phyloP scores from a whole-genome alignment of 176 grass and related monocot genomes.

The Metroxylon sagu region DNA sequence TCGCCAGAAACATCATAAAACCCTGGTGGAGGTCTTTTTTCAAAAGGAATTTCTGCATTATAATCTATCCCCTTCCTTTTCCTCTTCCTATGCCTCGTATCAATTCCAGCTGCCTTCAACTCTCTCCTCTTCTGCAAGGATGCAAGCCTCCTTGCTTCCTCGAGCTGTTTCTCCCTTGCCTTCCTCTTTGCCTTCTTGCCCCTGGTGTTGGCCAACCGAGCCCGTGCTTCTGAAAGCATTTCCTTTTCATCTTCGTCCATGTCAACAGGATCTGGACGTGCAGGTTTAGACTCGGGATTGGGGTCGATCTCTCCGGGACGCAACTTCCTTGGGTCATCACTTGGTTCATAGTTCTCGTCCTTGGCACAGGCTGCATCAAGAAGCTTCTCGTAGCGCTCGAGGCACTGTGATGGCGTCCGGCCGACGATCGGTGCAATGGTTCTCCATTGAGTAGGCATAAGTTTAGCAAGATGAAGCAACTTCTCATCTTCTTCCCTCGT shows the following conservation, averaged over 20 bases:
- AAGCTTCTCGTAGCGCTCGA: slow-evolving; percentile 86
- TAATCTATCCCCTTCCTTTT: slow-evolving; percentile 93
- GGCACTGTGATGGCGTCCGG: slow-evolving; percentile 88
- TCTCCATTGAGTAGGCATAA: slow-evolving; percentile 96
- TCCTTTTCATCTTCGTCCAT: slow-evolving; percentile 99
- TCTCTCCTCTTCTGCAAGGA: slow-evolving; percentile 90
- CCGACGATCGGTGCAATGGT: slow-evolving; percentile 97
- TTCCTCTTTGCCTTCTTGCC: slow-evolving; percentile 95
- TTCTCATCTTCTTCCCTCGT: slow-evolving; percentile 98
- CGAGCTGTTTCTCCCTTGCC: slow-evolving; percentile 92
- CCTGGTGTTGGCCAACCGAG: slow-evolving; percentile 80
- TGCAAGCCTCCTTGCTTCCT: slow-evolving; percentile 86
- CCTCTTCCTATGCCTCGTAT: slow-evolving; percentile 55
- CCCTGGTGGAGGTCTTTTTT: slow-evolving; percentile 77
- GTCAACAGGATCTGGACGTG: slow-evolving; percentile 87
- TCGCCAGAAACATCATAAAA: slow-evolving; percentile 79
- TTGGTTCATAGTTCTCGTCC: slow-evolving; percentile 79
- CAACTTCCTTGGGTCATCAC: slow-evolving; percentile 79
- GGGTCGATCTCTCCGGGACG: slow-evolving; percentile 91
- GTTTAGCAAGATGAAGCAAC: slow-evolving; percentile 91
- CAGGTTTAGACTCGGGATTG: slow-evolving; percentile 90
- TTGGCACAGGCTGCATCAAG: slow-evolving; percentile 90
- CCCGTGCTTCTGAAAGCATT: slow-evolving; percentile 95
- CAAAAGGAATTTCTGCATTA: slow-evolving; percentile 84
- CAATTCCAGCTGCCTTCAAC: slow-evolving; percentile 85